Base-by-base conservation (phyloP, 768 basidiomycete species). In the Rhodosporidiobolus sp. region DNA sequence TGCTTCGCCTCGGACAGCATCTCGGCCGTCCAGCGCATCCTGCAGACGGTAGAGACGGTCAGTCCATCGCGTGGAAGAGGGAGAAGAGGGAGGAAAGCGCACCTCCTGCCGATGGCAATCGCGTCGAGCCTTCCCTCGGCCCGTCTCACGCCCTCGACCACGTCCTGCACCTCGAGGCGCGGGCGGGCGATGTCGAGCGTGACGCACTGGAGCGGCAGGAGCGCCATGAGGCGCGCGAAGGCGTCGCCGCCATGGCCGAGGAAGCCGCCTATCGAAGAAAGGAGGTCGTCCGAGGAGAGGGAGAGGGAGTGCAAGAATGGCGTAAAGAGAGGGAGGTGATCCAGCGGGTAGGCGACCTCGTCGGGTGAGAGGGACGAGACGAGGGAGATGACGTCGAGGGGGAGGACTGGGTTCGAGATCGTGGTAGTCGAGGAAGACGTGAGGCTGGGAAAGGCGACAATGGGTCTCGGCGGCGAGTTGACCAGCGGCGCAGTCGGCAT, bases 281-380 rank as follows among this genome's bases (percentile, higher is more conserved):
- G 20, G 48, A 57, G 43, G 12, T 56, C 24, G 30, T 65, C 64
- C 2, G 55, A 46, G 3, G 28, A 45, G 55, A 65, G 28, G 45
- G 28, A 26, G 45, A 65, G 45, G 20, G 17, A 20, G 43, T 65
- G 63, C 43, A 65, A 22, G 63, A 65, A 65, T n/a, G 63, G 43
- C n/a, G 53, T 57, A 12, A 16, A 24, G 17, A 1, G 9, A 4
- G 32, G 6, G 64, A 65, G 54, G 24, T 32, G 26, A 32, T 49
- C 64, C 12, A 65, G 55, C 30, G 64, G 64, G 32, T 46, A 7
- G n/a, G 30, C 17, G 32, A 57, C 22, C 32, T 48, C 64, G 22
- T 22, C 30, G 6, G 52, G 34, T 3, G 32, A 24, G 34, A 50
- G 46, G 6, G 19, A 35, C 24, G 34, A 22, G 48, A 17, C 22